phyloP scores from a whole-genome alignment of 768 basidiomycete species.

The Phylloporus sp. region DNA sequence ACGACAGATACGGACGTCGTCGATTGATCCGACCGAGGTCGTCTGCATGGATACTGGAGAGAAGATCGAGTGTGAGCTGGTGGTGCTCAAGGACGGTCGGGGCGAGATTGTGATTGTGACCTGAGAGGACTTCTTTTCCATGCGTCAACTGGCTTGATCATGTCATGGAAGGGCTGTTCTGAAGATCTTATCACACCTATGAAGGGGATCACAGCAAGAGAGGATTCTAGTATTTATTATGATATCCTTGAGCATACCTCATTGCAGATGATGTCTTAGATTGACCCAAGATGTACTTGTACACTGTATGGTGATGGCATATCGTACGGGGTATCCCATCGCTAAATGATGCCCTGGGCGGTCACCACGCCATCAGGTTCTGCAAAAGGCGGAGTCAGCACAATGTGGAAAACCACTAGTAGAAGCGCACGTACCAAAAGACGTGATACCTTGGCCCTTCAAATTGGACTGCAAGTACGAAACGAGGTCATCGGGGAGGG shows the following conservation, averaged over 20 bases:
- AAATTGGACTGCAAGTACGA: background rate
- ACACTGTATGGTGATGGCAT: background rate
- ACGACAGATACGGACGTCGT: slow-evolving; percentile 76
- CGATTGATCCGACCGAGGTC: slow-evolving; percentile 84
- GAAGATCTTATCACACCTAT: background rate
- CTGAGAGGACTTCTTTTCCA: slow-evolving; percentile 8
- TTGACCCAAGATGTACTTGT: background rate
- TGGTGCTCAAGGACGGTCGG: slow-evolving; percentile 86
- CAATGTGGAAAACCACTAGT: background rate
- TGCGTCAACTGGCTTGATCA: background rate
- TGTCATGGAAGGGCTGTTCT: no score
- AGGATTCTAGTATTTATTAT: background rate
- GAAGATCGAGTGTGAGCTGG: slow-evolving; percentile 86
- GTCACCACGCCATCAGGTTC: slow-evolving; percentile 11
- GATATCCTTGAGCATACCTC: background rate
- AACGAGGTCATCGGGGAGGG: slow-evolving; percentile 2
- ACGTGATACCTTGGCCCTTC: slow-evolving; percentile 1
- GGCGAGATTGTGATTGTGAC: slow-evolving; percentile 91
- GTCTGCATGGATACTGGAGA: slow-evolving; percentile 91
- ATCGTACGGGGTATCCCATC: background rate
- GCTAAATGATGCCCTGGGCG: background rate
- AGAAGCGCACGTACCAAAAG: slow-evolving; percentile 9
- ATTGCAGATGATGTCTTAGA: background rate
- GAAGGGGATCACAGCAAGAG: background rate
- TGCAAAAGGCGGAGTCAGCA: slow-evolving; percentile 5